A percentile compares a stretch with the other conserved stretches of the same genome.
Conservation (phyloP, 495 filamentous ascomycete species). For the Chaetomium fimeti region DNA sequence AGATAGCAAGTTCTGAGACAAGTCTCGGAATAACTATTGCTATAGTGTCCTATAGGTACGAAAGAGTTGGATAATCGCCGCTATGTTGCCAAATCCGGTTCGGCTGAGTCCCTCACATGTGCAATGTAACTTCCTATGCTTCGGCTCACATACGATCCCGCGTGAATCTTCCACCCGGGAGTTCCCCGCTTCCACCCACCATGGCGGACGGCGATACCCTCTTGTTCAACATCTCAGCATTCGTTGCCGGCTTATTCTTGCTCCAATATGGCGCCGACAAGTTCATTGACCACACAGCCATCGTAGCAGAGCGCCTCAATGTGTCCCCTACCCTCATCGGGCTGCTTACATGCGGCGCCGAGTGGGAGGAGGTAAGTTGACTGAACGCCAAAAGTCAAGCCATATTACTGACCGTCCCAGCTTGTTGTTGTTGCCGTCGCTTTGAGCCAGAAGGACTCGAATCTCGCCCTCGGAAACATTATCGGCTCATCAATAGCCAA, state of each 20-base stretch:
- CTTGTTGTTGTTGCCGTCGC: constrained; percentile 54
- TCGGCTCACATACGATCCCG: not conserved
- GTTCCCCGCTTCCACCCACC: not conserved
- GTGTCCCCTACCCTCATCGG: constrained; percentile 52
- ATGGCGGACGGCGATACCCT: not conserved
- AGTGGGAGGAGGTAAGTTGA: constrained; percentile 55
- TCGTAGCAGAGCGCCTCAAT: constrained; percentile 47
- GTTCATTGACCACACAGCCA: constrained; percentile 55
- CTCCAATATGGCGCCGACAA: constrained; percentile 48
- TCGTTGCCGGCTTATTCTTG: constrained; percentile 43
- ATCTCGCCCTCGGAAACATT: constrained; percentile 56
- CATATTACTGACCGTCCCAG: constrained; percentile 31
- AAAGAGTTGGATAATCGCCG: too few species aligned
- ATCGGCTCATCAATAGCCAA: constrained; percentile 58
- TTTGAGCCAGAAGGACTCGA: constrained; percentile 45
- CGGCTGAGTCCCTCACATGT: too few species aligned
- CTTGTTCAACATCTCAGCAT: constrained; percentile 15
- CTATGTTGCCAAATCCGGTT: too few species aligned
- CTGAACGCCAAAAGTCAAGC: not conserved
- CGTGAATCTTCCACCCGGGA: not conserved
- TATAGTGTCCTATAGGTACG: too few species aligned
- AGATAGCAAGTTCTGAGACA: too few species aligned
- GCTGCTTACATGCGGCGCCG: constrained; percentile 55
- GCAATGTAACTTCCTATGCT: not conserved
- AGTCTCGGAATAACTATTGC: too few species aligned